Evolutionary conservation across 176 grass and related monocot species (phyloP), one percentile per base, ranked within the genome.

Genomic region (Rhynchospora tenuis): DNA sequence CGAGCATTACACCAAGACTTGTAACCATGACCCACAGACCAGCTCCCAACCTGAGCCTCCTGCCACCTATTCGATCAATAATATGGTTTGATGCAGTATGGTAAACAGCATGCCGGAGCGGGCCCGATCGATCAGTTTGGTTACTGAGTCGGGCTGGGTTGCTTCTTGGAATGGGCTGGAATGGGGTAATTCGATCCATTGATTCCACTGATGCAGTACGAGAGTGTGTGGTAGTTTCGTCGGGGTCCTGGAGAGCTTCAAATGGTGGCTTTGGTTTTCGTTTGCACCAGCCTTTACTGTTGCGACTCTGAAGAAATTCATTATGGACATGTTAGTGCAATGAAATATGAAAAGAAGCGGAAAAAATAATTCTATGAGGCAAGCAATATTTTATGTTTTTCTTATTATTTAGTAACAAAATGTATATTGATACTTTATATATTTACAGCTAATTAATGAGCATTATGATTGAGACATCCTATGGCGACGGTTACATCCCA

Each of bases 21-120:
- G 80, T 48, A 82, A 82, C 59, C 80, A 82, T 82, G 59, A 82
- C 80, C 80, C 61, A 82, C 7, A 82, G 7, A 17, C 80, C 80
- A 6, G 80, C 80, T 27, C 80, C 80, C 42, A 82, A 54, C 7
- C 62, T 51, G 61, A 82, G 61, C 62, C 80, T 82, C 14, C 58
- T 50, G 80, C 44, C 26, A 8, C 73, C 73, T 55, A 76, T 76
- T 82, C 60, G 80, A 67, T 5, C 33, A 2, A 82, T 52, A 47
- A 64, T 82, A 23, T 28, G 80, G 61, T 63, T 51, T 9, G 61
- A 19, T 82, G 59, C n/a, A 17, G 59, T 82, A 48, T 10, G 59
- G 44, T 48, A 23, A 64, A 82, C 14, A 16, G 11, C n/a, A 82
- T 27, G 59, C 12, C 6, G 59, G 13, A 50, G 19, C 79, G 29